Evolutionary conservation across 805 yeast species (phyloP).

Genomic region (Myxozyma neotropica): DNA sequence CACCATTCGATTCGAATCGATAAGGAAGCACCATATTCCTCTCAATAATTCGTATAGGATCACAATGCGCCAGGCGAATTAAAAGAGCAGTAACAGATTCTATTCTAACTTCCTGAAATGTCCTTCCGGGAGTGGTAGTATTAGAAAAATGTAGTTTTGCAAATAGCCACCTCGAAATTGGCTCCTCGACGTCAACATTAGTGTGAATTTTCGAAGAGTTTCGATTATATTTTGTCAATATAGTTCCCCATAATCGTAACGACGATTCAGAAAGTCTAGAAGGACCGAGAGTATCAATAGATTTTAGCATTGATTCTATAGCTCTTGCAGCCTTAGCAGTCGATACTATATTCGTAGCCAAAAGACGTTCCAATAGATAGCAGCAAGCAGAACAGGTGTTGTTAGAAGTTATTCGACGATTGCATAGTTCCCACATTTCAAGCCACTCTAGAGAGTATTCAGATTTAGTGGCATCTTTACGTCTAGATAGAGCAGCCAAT

Average conservation of each 20-base stretch:
- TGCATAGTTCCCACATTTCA: constrained; percentile 13
- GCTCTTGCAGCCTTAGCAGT: neutral
- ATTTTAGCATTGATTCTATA: constrained; percentile 2
- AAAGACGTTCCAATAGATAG: constrained; percentile 11
- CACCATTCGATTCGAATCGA: neutral
- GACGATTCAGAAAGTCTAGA: constrained; percentile 14
- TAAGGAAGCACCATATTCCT: neutral
- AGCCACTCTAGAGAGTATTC: constrained; percentile 12
- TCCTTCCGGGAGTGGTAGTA: neutral
- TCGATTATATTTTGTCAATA: neutral
- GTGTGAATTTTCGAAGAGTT: neutral
- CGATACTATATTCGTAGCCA: neutral
- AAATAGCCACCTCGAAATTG: constrained; percentile 2
- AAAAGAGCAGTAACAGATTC: neutral
- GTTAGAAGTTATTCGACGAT: constrained; percentile 10
- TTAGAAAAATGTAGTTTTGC: neutral
- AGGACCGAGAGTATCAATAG: constrained; percentile 21
- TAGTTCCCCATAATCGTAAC: neutral
- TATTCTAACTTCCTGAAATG: neutral
- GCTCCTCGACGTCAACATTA: neutral
- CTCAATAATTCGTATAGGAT: neutral
- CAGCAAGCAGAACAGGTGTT: constrained; percentile 20
- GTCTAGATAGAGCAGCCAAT: constrained; percentile 5
- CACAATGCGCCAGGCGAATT: neutral
- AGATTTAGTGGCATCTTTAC: neutral